Conservation (phyloP, 2,329 filamentous ascomycete genomes). For the Alternaria incomplexa region DNA sequence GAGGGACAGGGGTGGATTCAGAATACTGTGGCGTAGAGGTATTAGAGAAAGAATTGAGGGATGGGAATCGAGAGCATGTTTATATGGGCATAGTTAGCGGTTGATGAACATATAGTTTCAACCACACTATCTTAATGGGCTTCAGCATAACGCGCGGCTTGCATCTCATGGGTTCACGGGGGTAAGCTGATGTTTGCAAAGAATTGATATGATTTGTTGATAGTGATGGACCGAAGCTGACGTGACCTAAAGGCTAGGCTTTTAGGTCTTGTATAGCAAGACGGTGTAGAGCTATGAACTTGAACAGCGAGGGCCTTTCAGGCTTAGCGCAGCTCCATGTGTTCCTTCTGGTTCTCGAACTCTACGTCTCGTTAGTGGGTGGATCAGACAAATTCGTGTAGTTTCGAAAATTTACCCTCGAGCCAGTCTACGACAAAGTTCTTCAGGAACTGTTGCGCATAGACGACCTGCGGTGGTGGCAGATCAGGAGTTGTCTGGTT, state of each 20-base stretch:
- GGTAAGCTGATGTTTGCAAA: too few species aligned
- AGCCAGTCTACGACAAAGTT: conserved; percentile 72
- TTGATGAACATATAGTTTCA: neutral
- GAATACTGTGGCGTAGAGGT: neutral
- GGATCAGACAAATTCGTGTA: neutral
- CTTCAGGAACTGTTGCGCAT: conserved; percentile 65
- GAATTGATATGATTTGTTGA: neutral
- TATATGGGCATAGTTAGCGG: neutral
- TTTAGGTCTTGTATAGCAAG: neutral
- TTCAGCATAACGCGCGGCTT: neutral
- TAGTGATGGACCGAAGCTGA: neutral
- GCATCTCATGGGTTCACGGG: neutral
- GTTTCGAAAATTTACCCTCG: conserved; percentile 44
- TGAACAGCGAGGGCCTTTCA: neutral
- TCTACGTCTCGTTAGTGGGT: neutral
- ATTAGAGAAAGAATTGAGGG: too few species aligned
- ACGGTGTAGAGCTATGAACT: neutral
- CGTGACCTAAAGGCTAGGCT: neutral
- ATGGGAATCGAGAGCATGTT: neutral
- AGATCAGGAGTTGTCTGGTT: conserved; percentile 66
- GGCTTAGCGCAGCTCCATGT: neutral
- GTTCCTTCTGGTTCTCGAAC: conserved; percentile 1
- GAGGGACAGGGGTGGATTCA: conserved; percentile 11
- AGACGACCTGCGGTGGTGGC: conserved; percentile 64
- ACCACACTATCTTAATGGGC: neutral